phyloP scores from a whole-genome alignment of 78 protist species.

The Dictyostelium brefeldianum region DNA sequence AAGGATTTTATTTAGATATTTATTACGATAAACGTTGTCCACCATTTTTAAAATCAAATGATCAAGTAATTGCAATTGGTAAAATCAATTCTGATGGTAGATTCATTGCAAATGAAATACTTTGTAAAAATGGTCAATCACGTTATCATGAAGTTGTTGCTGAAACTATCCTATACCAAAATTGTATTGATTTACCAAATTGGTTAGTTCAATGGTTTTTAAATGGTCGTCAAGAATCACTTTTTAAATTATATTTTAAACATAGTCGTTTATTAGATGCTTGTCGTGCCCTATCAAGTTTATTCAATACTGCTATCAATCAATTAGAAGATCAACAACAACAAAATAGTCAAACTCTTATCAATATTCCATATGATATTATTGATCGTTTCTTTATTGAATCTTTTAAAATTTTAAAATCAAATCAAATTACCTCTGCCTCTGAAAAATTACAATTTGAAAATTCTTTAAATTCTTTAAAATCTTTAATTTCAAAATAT shows the following conservation, averaged over 20 bases:
- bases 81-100: not conserved
- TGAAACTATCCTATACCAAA: constrained; percentile 5
- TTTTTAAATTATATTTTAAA: constrained; percentile 34
- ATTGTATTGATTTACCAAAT: constrained; percentile 14
- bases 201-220: constrained; percentile 49
- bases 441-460: no score
- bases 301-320: not conserved
- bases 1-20: constrained; percentile 14
- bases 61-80: constrained; percentile 29
- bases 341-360: not conserved
- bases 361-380: constrained; percentile 18
- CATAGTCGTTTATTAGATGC: constrained; percentile 29
- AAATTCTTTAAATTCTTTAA: no score
- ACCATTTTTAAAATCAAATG: constrained; percentile 13
- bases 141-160: constrained; percentile 40
- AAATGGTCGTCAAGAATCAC: constrained; percentile 9
- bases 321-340: not conserved
- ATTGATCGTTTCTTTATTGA: constrained; percentile 26
- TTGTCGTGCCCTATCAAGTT: not conserved
- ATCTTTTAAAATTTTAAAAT: not conserved
- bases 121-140: constrained; percentile 23
- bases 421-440: no score
- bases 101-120: constrained; percentile 22
- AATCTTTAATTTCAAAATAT: no score
- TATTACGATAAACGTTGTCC: constrained; percentile 3